Conservation (phyloP, 768 basidiomycete species). For the Dentipellis fragilis region DNA sequence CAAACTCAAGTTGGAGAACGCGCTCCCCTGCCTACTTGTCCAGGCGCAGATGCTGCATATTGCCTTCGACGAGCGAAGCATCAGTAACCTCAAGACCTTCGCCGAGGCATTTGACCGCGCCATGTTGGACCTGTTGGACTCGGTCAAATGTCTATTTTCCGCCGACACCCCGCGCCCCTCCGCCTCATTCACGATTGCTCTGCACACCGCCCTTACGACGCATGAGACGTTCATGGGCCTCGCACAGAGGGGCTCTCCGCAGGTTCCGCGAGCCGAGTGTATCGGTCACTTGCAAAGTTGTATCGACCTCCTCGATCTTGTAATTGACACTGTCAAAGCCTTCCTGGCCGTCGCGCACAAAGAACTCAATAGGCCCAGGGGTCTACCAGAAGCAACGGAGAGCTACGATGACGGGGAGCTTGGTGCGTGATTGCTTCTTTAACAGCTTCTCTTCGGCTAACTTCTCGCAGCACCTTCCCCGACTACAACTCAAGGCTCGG, state of each 20-base stretch:
- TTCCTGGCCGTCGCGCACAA: neutral
- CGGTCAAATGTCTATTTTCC: neutral
- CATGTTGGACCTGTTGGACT: neutral
- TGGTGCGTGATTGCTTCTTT: neutral
- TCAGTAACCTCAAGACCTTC: neutral
- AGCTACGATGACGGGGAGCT: neutral
- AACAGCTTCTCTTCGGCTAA: too few species aligned
- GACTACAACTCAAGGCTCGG: neutral
- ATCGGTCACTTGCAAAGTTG: neutral
- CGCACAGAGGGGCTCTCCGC: too few species aligned
- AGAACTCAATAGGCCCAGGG: neutral
- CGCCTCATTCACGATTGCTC: neutral
- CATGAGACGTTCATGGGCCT: too few species aligned
- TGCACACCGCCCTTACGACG: too few species aligned
- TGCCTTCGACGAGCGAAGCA: neutral
- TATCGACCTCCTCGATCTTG: neutral
- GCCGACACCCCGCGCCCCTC: neutral
- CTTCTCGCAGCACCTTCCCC: too few species aligned
- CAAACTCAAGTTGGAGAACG: neutral
- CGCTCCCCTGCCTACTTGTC: neutral
- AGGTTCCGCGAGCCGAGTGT: too few species aligned
- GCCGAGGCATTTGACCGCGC: neutral
- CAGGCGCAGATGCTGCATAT: neutral
- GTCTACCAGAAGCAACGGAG: neutral
- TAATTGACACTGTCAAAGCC: neutral